Conservation (phyloP, 129 eudicot species). For the Gnaphalium uliginosum region DNA sequence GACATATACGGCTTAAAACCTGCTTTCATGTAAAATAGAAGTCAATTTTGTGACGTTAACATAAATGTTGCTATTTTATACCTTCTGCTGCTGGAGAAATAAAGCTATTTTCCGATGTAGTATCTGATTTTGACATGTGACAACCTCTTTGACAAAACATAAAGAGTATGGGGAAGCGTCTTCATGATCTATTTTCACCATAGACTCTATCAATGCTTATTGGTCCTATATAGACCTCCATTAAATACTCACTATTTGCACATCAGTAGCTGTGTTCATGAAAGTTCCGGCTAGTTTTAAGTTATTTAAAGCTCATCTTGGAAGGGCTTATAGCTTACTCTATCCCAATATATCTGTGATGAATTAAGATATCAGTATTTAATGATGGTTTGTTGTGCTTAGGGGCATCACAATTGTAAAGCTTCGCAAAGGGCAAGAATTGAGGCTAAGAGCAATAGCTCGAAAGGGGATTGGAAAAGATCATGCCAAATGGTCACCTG, state of each 20-base stretch:
- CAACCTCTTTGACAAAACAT: neutral
- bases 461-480: constrained; percentile 98
- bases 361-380: neutral
- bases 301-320: neutral
- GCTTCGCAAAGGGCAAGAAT: constrained; percentile 91
- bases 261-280: too few species aligned
- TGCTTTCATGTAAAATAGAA: neutral
- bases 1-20: neutral
- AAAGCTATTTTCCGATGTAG: neutral
- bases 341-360: neutral
- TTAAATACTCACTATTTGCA: too few species aligned
- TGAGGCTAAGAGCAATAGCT: constrained; percentile 93
- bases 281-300: too few species aligned
- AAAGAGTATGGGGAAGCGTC: neutral
- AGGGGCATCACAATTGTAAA: constrained; percentile 98
- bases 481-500: constrained; percentile 99
- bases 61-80: neutral
- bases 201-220: too few species aligned
- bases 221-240: too few species aligned
- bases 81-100: neutral
- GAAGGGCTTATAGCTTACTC: neutral
- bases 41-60: neutral
- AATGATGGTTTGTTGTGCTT: constrained; percentile 4
- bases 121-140: neutral
- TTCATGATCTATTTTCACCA: too few species aligned